These are phyloP conservation scores for Trichomonas gallinae DNA, from an alignment of 208 protist species.

Conservation along the genomic window DNA sequence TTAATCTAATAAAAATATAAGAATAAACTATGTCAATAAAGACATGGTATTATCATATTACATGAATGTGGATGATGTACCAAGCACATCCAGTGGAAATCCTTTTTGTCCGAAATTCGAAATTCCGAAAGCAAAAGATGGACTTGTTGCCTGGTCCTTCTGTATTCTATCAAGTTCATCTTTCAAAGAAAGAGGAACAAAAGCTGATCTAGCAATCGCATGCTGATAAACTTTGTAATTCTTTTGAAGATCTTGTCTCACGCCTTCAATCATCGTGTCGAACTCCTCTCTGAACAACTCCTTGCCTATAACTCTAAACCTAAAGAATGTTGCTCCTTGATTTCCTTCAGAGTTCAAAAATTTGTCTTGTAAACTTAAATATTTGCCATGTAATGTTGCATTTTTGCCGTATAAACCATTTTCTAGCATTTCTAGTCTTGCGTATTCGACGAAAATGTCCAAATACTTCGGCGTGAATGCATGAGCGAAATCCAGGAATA, in stretches of 20 bases:
- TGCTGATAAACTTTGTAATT: background rate
- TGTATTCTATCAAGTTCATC: background rate
- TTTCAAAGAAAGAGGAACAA: background rate
- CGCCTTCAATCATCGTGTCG: background rate
- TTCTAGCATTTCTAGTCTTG: slow-evolving; percentile 41
- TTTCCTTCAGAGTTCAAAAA: background rate
- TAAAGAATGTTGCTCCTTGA: background rate
- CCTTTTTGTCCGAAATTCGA: background rate
- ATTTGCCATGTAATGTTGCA: background rate
- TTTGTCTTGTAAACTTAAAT: background rate
- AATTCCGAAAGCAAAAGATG: background rate
- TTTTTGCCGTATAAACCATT: background rate
- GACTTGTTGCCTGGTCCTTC: background rate
- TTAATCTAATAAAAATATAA: no score
- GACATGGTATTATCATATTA: no score
- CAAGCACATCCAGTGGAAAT: background rate
- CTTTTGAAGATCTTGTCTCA: background rate
- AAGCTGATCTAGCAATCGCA: background rate
- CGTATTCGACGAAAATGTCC: slow-evolving; percentile 63
- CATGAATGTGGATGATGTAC: background rate
- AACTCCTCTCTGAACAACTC: background rate
- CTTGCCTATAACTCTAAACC: background rate
- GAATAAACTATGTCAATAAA: no score
- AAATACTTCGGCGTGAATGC: slow-evolving; percentile 69
- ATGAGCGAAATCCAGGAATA: slow-evolving; percentile 57